Evolutionary conservation across 768 basidiomycete genomes (phyloP).

Genomic region (Crassisporium funariophilum): DNA sequence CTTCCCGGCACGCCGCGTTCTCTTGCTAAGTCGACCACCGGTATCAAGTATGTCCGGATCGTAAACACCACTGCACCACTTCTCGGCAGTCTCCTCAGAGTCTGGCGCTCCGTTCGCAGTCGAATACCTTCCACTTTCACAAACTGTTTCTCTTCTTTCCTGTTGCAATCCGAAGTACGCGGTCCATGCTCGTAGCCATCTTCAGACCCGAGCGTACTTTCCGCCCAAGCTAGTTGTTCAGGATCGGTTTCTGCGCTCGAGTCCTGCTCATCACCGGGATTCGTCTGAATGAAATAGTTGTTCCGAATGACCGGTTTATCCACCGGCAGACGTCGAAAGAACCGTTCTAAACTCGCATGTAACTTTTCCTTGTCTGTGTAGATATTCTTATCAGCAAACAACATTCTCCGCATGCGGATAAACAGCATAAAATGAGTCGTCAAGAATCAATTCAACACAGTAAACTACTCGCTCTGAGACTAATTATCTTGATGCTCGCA

Average conservation of each 20-base stretch:
- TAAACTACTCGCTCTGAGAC: too few species aligned
- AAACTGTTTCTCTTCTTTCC: conserved; percentile 7
- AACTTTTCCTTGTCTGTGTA: conserved; percentile 59
- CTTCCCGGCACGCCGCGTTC: conserved; percentile 65
- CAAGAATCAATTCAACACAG: too few species aligned
- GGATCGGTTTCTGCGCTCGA: conserved; percentile 57
- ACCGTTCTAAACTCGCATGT: conserved; percentile 64
- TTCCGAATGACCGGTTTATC: conserved; percentile 73
- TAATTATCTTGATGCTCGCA: too few species aligned
- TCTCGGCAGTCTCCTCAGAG: conserved; percentile 60
- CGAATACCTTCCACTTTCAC: conserved; percentile 47
- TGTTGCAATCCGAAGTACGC: conserved; percentile 16
- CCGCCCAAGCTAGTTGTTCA: conserved; percentile 68
- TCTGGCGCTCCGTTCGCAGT: conserved; percentile 67
- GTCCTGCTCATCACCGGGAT: conserved; percentile 16
- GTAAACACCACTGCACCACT: conserved; percentile 71
- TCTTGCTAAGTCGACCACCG: conserved; percentile 48
- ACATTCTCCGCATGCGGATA: too few species aligned
- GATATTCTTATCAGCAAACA: conserved; percentile 12
- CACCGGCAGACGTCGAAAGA: conserved; percentile 65
- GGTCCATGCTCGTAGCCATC: conserved; percentile 37
- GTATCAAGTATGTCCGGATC: conserved; percentile 65
- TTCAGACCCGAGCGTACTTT: conserved; percentile 56
- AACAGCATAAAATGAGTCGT: too few species aligned
- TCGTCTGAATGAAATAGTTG: conserved; percentile 57